These are phyloP conservation scores for Agrostemma githago DNA, from an alignment of 148 eudicot species.

Conservation along the genomic window DNA sequence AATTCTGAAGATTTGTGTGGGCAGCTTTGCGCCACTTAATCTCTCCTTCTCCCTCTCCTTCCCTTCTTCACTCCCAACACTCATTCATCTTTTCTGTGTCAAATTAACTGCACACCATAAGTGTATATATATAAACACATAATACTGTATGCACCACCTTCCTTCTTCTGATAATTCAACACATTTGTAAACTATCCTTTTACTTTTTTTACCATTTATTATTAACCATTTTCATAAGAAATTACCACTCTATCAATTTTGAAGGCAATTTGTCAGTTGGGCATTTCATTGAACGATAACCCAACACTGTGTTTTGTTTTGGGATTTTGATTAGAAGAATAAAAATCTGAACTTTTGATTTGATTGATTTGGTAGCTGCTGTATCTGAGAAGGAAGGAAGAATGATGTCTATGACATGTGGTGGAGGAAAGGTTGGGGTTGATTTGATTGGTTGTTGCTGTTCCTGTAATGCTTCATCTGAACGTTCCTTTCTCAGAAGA, in stretches of 20 bases:
- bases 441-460: conserved; percentile 62
- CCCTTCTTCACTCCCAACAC: conserved; percentile 6
- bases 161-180: background rate
- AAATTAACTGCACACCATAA: conserved; percentile 21
- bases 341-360: conserved; percentile 12
- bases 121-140: background rate
- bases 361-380: conserved; percentile 18
- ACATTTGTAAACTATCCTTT: background rate
- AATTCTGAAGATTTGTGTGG: conserved; percentile 20
- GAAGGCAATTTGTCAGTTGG: conserved; percentile 3
- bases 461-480: conserved; percentile 46
- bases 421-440: conserved; percentile 51
- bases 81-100: conserved; percentile 20
- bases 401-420: conserved; percentile 71
- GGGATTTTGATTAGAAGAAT: conserved; percentile 27
- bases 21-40: conserved; percentile 29
- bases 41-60: conserved; percentile 10
- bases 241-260: background rate
- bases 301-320: conserved; percentile 24
- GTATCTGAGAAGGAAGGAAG: conserved; percentile 2
- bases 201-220: background rate
- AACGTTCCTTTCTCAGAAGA: conserved; percentile 23
- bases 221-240: background rate
- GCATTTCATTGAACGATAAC: conserved; percentile 14
- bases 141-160: too few relatives aligned